Conservation (phyloP, 2,329 filamentous ascomycete genomes). For the Fusarium vanettenii region DNA sequence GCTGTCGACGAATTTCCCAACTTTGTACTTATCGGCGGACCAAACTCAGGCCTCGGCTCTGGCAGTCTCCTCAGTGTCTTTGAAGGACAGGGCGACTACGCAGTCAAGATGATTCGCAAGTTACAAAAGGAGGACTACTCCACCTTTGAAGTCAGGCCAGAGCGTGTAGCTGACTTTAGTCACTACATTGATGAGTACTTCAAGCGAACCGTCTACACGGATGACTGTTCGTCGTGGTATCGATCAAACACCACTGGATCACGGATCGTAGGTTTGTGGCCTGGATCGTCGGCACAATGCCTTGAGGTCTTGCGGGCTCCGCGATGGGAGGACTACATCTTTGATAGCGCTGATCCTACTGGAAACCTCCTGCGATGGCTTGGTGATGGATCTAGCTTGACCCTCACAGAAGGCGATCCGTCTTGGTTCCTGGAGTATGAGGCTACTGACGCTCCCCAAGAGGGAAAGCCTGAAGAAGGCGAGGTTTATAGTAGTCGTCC, state of each 20-base stretch:
- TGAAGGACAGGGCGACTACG: constrained; percentile 54
- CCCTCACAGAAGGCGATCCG: constrained; percentile 11
- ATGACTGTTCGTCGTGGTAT: constrained; percentile 28
- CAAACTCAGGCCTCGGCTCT: constrained; percentile 60
- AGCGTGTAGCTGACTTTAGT: constrained; percentile 14
- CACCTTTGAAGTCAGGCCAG: constrained; percentile 5
- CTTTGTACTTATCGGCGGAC: constrained; percentile 61
- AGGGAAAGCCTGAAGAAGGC: constrained; percentile 7
- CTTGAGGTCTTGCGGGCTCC: constrained; percentile 18
- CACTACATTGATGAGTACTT: constrained; percentile 28
- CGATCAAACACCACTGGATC: neutral
- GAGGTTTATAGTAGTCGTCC: constrained; percentile 8
- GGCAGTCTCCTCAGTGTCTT: constrained; percentile 60
- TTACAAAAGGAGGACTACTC: constrained; percentile 39
- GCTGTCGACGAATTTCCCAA: constrained; percentile 62
- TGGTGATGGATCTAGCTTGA: constrained; percentile 17
- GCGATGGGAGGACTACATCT: constrained; percentile 20
- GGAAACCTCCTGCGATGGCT: constrained; percentile 20
- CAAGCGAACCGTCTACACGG: constrained; percentile 20
- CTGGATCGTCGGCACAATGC: constrained; percentile 12
- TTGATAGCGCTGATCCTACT: neutral
- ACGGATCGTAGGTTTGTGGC: constrained; percentile 19
- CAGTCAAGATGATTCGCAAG: constrained; percentile 39
- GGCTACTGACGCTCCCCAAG: constrained; percentile 8
- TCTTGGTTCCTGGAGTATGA: constrained; percentile 23